Percentiles rank a stretch among this genome's conserved stretches.
These are phyloP conservation scores for Saccharomycopsis javanensis DNA, from an alignment of 805 yeast species.

Conservation along the genomic window DNA sequence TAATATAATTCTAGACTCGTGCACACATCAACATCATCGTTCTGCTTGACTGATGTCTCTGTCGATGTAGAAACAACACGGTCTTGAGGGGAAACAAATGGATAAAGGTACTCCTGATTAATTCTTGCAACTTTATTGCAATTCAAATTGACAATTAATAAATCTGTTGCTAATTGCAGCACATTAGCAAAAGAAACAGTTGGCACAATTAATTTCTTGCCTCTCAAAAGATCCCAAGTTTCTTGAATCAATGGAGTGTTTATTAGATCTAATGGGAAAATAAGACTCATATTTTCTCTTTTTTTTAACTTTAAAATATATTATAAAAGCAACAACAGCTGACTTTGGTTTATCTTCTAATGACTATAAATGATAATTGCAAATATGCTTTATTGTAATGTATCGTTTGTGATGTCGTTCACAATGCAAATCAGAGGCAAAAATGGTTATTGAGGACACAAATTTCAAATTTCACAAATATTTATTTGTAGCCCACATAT, in stretches of 20 bases:
- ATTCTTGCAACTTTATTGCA: slow-evolving; percentile 45
- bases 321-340: too few relatives aligned
- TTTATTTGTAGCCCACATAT: neutral
- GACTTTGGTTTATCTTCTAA: neutral
- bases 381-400: too few relatives aligned
- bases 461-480: neutral
- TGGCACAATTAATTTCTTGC: slow-evolving; percentile 55
- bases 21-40: slow-evolving; percentile 31
- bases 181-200: slow-evolving; percentile 81
- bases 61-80: slow-evolving; percentile 22
- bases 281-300: neutral
- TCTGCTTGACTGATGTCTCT: too few relatives aligned
- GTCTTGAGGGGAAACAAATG: slow-evolving; percentile 79
- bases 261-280: neutral
- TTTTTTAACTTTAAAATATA: neutral
- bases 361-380: neutral
- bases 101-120: slow-evolving; percentile 56
- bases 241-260: neutral
- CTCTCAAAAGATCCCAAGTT: slow-evolving; percentile 18
- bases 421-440: neutral
- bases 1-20: slow-evolving; percentile 60
- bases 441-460: neutral
- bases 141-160: slow-evolving; percentile 54
- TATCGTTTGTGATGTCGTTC: neutral
- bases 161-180: slow-evolving; percentile 73